Conservation (phyloP, 1,284 basidiomycete genomes). For the Cutaneotrichosporon curvatum region DNA sequence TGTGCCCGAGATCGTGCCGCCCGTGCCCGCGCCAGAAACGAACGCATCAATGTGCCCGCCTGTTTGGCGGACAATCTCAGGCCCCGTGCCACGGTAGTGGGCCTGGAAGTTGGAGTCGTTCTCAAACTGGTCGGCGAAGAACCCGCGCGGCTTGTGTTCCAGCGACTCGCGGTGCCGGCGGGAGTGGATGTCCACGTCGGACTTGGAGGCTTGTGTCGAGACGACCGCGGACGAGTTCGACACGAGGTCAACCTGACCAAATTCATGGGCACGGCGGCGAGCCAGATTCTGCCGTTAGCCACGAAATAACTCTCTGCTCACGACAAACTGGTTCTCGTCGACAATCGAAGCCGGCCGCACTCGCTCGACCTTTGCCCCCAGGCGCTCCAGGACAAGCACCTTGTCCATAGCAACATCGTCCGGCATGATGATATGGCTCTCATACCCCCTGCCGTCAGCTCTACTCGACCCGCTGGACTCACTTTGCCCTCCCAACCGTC, state of each 20-base stretch:
- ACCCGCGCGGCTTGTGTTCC: conserved; percentile 33
- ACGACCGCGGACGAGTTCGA: conserved; percentile 42
- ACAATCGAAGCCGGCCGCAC: conserved; percentile 81
- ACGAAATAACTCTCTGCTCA: conserved; percentile 19
- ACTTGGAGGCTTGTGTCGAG: conserved; percentile 54
- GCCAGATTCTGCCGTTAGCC: conserved; percentile 63
- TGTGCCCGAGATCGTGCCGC: conserved; percentile 85
- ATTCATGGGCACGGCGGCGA: conserved; percentile 63
- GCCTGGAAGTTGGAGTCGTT: conserved; percentile 85
- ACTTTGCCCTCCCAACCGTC: conserved; percentile 82
- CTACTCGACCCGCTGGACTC: conserved; percentile 19
- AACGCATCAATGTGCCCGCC: conserved; percentile 77
- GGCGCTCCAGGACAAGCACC: conserved; percentile 65
- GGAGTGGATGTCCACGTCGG: conserved; percentile 42
- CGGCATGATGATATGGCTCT: conserved; percentile 73
- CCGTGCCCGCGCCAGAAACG: conserved; percentile 92
- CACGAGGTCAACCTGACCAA: conserved; percentile 52
- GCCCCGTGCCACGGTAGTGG: conserved; percentile 83
- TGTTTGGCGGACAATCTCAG: conserved; percentile 92
- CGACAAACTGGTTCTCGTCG: conserved; percentile 81
- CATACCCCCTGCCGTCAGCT: conserved; percentile 48
- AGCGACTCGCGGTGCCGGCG: conserved; percentile 10
- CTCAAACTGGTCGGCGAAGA: conserved; percentile 94
- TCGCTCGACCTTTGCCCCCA: conserved; percentile 80
- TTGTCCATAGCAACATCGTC: conserved; percentile 92